Percentiles rank a stretch among this genome's conserved stretches.
Conservation (phyloP, 805 yeast species). For the Kregervanrija delftensis region DNA sequence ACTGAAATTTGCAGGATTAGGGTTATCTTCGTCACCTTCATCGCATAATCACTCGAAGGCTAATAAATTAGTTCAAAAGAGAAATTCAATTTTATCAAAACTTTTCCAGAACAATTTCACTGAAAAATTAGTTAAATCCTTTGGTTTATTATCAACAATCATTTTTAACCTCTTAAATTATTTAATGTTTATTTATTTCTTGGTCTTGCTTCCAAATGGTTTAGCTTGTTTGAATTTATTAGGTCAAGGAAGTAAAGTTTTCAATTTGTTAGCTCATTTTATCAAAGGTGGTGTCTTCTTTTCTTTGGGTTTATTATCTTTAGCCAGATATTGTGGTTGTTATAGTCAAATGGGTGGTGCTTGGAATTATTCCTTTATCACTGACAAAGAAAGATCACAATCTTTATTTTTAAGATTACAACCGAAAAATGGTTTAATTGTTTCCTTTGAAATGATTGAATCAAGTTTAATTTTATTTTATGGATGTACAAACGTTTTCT, state of each 20-base stretch:
- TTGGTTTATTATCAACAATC: constrained; percentile 28
- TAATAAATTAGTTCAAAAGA: constrained; percentile 7
- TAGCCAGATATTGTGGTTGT: constrained; percentile 84
- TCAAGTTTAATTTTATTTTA: constrained; percentile 74
- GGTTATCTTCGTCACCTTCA: constrained; percentile 2
- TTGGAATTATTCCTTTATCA: constrained; percentile 56
- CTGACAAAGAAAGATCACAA: constrained; percentile 16
- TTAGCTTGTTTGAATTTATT: constrained; percentile 61
- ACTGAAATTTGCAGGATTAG: constrained; percentile 4
- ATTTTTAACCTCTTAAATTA: constrained; percentile 51
- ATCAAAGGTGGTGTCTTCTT: constrained; percentile 93
- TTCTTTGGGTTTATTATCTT: constrained; percentile 65
- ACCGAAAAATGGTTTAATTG: constrained; percentile 34
- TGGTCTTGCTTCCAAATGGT: constrained; percentile 48
- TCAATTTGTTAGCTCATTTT: constrained; percentile 87
- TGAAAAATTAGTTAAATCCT: constrained; percentile 10
- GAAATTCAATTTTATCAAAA: constrained; percentile 29
- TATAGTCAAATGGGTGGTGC: constrained; percentile 76
- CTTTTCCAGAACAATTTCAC: constrained; percentile 27
- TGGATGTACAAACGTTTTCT: constrained; percentile 82
- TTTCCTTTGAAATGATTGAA: constrained; percentile 81
- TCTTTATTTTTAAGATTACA: constrained; percentile 33
- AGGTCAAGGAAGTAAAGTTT: constrained; percentile 63
- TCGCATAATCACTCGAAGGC: background rate
- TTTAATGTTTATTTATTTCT: constrained; percentile 55